phyloP scores from a whole-genome alignment of 345 rosid genomes.

The Pseudoturritis turrita region DNA sequence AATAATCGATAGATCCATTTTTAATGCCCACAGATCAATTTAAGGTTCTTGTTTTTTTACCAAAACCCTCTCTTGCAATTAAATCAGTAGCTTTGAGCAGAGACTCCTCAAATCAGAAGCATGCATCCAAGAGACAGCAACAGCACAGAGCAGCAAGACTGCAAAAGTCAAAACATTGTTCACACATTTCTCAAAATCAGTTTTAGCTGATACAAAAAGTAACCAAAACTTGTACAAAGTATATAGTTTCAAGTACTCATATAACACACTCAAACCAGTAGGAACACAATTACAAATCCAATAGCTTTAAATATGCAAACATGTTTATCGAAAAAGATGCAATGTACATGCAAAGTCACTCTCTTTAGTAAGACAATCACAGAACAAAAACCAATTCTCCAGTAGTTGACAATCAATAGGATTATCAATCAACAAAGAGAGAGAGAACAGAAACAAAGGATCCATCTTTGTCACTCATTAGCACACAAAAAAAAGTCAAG shows the following conservation, averaged over 20 bases:
- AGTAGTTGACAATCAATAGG: background rate
- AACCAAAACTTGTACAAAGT: background rate
- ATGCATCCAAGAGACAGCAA: slow-evolving; percentile 35
- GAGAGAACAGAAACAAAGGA: background rate
- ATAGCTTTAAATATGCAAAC: background rate
- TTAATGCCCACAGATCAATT: background rate
- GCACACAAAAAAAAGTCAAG: background rate
- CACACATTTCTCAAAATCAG: background rate
- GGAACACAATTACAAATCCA: background rate
- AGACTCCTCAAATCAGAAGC: slow-evolving; percentile 39
- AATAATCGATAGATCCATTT: background rate
- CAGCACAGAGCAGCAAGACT: slow-evolving; percentile 47
- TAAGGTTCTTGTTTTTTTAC: background rate
- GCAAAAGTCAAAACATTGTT: background rate
- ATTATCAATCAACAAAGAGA: background rate
- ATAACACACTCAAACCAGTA: background rate
- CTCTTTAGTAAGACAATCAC: background rate
- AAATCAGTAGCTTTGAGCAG: background rate
- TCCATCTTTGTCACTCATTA: background rate
- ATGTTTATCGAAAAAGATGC: background rate
- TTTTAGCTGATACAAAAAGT: background rate
- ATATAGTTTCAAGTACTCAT: background rate
- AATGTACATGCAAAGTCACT: background rate
- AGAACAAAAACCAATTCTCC: background rate
- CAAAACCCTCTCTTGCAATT: background rate